Evolutionary conservation across 495 filamentous ascomycete species (phyloP), one percentile per base, ranked within the genome.

Genomic region (Tetracladium marchalianum): DNA sequence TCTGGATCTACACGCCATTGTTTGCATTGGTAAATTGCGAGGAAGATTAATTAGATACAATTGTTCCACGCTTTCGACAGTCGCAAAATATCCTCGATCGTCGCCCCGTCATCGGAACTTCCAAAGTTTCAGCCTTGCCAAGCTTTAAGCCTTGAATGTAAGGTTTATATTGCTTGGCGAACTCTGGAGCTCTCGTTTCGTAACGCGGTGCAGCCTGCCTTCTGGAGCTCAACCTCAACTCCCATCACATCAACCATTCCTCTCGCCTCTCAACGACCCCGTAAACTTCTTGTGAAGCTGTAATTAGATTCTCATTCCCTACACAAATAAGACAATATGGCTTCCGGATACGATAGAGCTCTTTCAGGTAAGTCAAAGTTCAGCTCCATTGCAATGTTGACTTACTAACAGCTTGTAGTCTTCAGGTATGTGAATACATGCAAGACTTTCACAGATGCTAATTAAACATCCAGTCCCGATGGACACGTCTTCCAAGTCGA

Each of bases 401-500:
- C 16, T 15, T 8, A 17, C 71, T 78, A 69, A 75, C 57, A 50
- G 11, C 40, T 18, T 62, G 43, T 44, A 86, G 82, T 86, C 45
- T 85, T 84, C 67, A 83, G 80, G 82, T 82, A 61, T 46, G 52
- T 51, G 17, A 5, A 17, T 62, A 31, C 36, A 51, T 50, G 37
- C 27, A 55, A 57, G 63, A 37, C 66, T 63, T 51, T 62, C 54
- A 57, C 55, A 61, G 11, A n/a, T 33, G 50, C 63, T 68, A 53
- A 72, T 62, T 68, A 39, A 51, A 24, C 2, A 41, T 60, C 58
- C 55, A 96, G 90, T 73, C 92, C 92, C 54, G 92, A 98, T 70
- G 92, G 92, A 66, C 92, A 98, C 71, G 90, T 98, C 56, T 97
- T 98, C 75, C 92, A 98, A 66, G 92, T 98, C 58, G 92, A 98